Conservation (phyloP, 768 basidiomycete genomes). For the Podaxis mareebaensis region DNA sequence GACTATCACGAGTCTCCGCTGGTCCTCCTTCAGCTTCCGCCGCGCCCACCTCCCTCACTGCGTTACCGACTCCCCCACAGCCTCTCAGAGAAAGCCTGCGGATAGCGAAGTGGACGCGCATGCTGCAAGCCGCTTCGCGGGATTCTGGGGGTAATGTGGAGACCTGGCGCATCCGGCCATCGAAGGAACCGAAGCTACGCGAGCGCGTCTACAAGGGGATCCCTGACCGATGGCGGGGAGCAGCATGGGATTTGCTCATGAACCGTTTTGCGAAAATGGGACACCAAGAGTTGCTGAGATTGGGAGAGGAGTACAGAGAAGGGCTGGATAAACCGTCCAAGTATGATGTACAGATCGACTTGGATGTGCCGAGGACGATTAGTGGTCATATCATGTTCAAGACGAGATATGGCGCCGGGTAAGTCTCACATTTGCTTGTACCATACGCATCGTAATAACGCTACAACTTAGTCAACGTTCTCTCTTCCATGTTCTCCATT, state of each 20-base stretch:
- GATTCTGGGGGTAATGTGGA: conserved; percentile 79
- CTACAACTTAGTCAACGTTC: conserved; percentile 73
- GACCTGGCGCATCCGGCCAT: conserved; percentile 66
- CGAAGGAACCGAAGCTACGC: conserved; percentile 69
- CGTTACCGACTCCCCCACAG: conserved; percentile 48
- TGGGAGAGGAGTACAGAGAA: conserved; percentile 56
- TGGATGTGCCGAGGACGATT: conserved; percentile 96
- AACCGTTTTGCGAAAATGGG: conserved; percentile 49
- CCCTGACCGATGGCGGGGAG: conserved; percentile 93
- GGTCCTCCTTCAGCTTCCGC: conserved; percentile 47
- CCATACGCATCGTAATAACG: background rate
- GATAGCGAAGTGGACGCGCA: conserved; percentile 93
- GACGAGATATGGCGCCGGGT: conserved; percentile 96
- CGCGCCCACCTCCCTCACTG: conserved; percentile 43
- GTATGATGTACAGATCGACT: conserved; percentile 96
- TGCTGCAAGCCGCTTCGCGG: conserved; percentile 70
- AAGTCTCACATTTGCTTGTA: conserved; percentile 32
- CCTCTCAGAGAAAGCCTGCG: conserved; percentile 68
- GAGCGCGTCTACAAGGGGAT: conserved; percentile 91
- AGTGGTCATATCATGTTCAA: conserved; percentile 92
- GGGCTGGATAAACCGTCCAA: conserved; percentile 77
- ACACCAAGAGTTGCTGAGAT: conserved; percentile 41
- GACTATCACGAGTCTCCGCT: conserved; percentile 45
- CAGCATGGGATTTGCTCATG: conserved; percentile 88
- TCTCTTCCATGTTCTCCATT: conserved; percentile 92